phyloP scores from a whole-genome alignment of 148 eudicot genomes.

The Chenopodium berlandieri region DNA sequence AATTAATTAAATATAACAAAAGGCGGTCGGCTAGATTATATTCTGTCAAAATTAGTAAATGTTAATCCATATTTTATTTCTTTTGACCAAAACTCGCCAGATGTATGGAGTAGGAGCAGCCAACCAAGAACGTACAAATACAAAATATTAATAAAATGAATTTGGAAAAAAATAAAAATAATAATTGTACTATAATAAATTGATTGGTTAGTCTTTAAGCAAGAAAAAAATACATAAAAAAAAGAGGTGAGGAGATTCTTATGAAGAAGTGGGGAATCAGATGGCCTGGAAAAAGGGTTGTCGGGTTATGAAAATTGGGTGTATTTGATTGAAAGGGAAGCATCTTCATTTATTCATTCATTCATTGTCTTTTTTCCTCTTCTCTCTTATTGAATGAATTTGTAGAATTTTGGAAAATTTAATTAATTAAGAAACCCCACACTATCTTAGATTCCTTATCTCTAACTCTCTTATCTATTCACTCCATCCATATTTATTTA shows the following conservation, averaged over 20 bases:
- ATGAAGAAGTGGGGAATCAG: slow-evolving; percentile 1
- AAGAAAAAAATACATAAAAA: neutral
- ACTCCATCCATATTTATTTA: too few relatives aligned
- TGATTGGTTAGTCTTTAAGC: neutral
- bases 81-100: neutral
- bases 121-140: neutral
- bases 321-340: slow-evolving; percentile 22
- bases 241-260: neutral
- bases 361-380: neutral
- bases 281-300: slow-evolving; percentile 21
- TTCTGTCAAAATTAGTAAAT: neutral
- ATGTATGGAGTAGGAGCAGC: slow-evolving; percentile 11
- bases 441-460: too few relatives aligned
- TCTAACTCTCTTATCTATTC: too few relatives aligned
- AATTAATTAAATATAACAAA: too few relatives aligned
- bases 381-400: neutral
- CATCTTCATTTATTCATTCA: slow-evolving; percentile 4
- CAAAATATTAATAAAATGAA: neutral
- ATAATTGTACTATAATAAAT: neutral
- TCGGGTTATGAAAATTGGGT: neutral
- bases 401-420: too few relatives aligned
- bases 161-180: neutral
- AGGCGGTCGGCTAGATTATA: neutral
- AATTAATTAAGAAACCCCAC: too few relatives aligned
- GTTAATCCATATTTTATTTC: neutral